Evolutionary conservation across 2,329 filamentous ascomycete genomes (phyloP), one percentile per base, ranked within the genome.

Genomic region (Juglanconis sp.): DNA sequence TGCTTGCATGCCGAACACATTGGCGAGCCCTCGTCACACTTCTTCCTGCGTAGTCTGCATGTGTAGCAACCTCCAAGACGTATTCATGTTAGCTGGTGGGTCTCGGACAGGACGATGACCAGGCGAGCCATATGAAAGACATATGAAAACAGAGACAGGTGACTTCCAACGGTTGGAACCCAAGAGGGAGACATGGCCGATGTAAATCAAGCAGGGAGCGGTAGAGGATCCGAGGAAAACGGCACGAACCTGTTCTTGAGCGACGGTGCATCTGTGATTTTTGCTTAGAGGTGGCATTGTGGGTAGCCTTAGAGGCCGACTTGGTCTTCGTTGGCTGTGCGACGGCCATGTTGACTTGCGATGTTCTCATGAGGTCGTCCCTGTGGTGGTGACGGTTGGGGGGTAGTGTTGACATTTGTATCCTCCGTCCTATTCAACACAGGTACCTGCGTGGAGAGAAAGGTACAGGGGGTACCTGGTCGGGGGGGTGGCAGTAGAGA

Each of bases 201-300:
- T 49, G 31, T 56, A 46, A 57, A 51, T 52, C 34, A 24, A 36
- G 31, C 35, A 53, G 53, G 30, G 34, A 48, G 47, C 44, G 52
- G 31, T 53, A 62, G 51, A 63, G 44, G 63, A 62, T 57, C 62
- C 62, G 63, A 57, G 67, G 65, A 61, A 68, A 65, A 60, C 44
- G 48, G 57, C 51, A 85, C 89, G 72, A 84, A 96, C 93, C 93
- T 86, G 92, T 96, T 78, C 94, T 87, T 76, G 94, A 97, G 71
- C 94, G 87, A 74, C 92, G 88, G 77, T 97, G 94, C 87, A 95
- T 92, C 81, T 96, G 94, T 70, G 87, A 79, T 77, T 90, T 89
- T 71, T 84, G 79, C 77, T 90, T 91, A 65, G 85, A 74, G 70
- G 80, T 78, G 68, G 78, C 78, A 67, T 72, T 73, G 67, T 69